Evolutionary conservation across 352 stramenopile species (phyloP), one percentile per base, ranked within the genome.

Genomic region (Peronospora farinosa): DNA sequence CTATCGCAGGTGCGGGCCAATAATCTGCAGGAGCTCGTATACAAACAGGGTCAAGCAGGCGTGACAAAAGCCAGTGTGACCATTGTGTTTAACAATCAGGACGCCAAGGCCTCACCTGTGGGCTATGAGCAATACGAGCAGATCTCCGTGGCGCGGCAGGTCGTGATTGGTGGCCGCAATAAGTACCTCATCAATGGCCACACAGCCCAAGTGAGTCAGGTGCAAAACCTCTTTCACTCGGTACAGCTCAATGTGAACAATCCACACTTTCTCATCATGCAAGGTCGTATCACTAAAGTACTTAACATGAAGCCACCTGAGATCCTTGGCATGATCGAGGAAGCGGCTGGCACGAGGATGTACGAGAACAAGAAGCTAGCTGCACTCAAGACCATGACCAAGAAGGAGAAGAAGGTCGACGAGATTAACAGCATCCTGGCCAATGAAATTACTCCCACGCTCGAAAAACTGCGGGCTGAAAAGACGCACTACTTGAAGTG

Each of bases 161-260:
- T 99, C 15, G 89, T 99, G 7, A 97, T 99, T 27, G 97, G 97
- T 21, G 96, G 96, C 9, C 96, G 97, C 54, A 98, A 98, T 72
- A 99, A 99, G 67, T 99, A 99, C 76, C 69, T 99, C 38, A 99
- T 99, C 72, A 99, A 99, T 66, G 96, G 97, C 40, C 84, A 97
- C 61, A 97, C 88, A 35, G 94, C 94, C 31, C 96, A 98, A 65
- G 96, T 97, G 33, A 96, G 84, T 33, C 93, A 99, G 65, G 96
- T 99, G 46, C 92, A 98, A 60, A 99, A 99, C 69, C 80, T 99
- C 5, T 99, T 99, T 72, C 97, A 99, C 79, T 98, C 93, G 5
- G 97, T 99, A 42, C 97, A 99, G 74, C 78, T 99, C 31, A 99
- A 99, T 78, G 96, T 99, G 46, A 99, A 99, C 82, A 99, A 99